phyloP scores from a whole-genome alignment of 805 yeast species.

The Nakazawaea populi region DNA sequence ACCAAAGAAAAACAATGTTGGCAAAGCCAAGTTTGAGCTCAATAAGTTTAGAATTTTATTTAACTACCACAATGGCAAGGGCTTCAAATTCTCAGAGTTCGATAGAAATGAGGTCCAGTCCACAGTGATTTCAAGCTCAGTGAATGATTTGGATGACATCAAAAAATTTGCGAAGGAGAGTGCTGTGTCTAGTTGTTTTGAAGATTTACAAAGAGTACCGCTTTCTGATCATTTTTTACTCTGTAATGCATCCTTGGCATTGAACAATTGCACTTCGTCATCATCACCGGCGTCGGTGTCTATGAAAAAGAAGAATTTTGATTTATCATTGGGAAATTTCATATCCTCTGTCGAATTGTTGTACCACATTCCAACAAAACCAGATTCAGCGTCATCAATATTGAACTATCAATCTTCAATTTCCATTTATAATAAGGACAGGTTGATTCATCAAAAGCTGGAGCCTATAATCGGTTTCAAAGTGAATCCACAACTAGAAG shows the following conservation, averaged over 20 bases:
- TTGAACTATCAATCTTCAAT: conserved; percentile 2
- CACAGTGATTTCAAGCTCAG: not conserved
- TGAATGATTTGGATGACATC: not conserved
- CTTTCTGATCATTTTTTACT: not conserved
- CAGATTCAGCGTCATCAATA: not conserved
- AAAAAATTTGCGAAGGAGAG: not conserved
- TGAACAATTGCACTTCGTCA: not conserved
- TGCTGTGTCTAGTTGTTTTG: not conserved
- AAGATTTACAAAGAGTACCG: not conserved
- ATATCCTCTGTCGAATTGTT: conserved; percentile 8
- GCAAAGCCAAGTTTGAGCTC: conserved; percentile 4
- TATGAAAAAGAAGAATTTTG: conserved; percentile 8
- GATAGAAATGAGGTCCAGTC: not conserved
- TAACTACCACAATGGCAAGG: conserved; percentile 1
- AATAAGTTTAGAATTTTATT: conserved; percentile 8
- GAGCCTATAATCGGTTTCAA: conserved; percentile 10
- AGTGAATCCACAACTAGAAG: not conserved
- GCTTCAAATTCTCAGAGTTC: conserved; percentile 6
- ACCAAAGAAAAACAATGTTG: not conserved
- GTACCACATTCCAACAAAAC: conserved; percentile 3
- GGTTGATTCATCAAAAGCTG: conserved; percentile 5
- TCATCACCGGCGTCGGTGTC: not conserved
- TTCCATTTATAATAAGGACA: conserved; percentile 7
- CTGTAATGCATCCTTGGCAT: conserved; percentile 1
- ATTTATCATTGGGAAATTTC: conserved; percentile 8